These are phyloP conservation scores for Rhytidhysteron rufulum DNA, from an alignment of 2,329 filamentous ascomycete species.

Conservation along the genomic window DNA sequence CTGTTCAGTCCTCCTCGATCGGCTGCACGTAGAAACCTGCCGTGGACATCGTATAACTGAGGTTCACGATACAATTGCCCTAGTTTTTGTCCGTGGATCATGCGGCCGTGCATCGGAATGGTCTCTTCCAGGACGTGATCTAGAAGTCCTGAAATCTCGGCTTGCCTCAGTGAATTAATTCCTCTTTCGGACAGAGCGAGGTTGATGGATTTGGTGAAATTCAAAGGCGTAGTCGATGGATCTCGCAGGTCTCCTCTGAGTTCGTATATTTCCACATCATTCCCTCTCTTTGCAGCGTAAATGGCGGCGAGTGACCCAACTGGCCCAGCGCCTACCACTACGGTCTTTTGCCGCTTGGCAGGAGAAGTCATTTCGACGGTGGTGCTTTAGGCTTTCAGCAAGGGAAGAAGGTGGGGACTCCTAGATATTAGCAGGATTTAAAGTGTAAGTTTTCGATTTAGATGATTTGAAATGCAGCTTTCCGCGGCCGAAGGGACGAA, in stretches of 20 bases:
- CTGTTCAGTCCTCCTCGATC: slow-evolving; percentile 83
- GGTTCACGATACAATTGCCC: slow-evolving; percentile 70
- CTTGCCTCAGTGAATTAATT: slow-evolving; percentile 77
- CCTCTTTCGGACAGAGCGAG: slow-evolving; percentile 90
- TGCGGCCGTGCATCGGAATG: slow-evolving; percentile 91
- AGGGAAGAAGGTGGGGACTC: neutral
- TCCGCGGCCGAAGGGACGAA: no score
- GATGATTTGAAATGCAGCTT: no score
- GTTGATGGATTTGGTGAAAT: slow-evolving; percentile 99
- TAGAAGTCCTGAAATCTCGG: slow-evolving; percentile 64
- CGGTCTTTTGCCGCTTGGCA: slow-evolving; percentile 56
- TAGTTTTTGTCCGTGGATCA: slow-evolving; percentile 77
- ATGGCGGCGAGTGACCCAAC: slow-evolving; percentile 89
- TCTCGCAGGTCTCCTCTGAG: slow-evolving; percentile 85
- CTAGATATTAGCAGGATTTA: no score
- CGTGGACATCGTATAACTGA: slow-evolving; percentile 89
- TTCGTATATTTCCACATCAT: slow-evolving; percentile 92
- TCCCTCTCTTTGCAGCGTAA: slow-evolving; percentile 83
- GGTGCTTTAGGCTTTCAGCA: neutral
- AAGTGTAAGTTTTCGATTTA: no score
- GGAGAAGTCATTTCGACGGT: slow-evolving; percentile 10
- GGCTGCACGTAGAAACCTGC: slow-evolving; percentile 70
- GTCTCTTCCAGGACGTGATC: slow-evolving; percentile 71
- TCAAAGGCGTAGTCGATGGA: slow-evolving; percentile 75
- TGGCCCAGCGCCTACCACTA: slow-evolving; percentile 88